Percentiles rank a stretch among this genome's conserved stretches.
These are phyloP conservation scores for Pleurozium schreberi DNA, from an alignment of 225 moss, liverwort and hornwort genomes.

Conservation along the genomic window DNA sequence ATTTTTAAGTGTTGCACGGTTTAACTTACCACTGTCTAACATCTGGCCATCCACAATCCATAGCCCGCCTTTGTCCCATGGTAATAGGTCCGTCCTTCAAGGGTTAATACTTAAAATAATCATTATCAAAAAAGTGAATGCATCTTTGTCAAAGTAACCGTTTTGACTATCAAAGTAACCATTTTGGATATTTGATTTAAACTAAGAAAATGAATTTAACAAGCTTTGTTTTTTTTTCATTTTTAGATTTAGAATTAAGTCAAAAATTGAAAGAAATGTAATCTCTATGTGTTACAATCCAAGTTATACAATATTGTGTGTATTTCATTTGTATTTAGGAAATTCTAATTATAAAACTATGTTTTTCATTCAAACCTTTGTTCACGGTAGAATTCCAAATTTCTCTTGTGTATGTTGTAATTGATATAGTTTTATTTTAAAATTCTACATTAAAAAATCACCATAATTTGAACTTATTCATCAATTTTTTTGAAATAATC, in stretches of 20 bases:
- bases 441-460: neutral
- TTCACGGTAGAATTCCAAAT: rapidly evolving
- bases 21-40: no score
- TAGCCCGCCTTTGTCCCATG: no score
- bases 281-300: neutral
- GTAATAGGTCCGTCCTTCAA: no score
- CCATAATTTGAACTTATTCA: neutral
- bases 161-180: neutral
- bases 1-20: no score
- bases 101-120: no score
- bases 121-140: neutral
- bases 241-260: neutral
- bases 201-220: neutral
- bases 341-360: neutral
- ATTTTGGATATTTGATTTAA: neutral
- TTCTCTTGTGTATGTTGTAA: no score
- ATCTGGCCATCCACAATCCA: no score
- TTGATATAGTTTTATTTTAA: neutral
- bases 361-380: neutral
- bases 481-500: neutral
- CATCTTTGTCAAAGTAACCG: neutral
- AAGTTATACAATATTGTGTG: neutral
- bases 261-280: neutral
- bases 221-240: neutral
- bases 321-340: neutral